These are phyloP conservation scores for Phialemonium atrogriseum DNA, from an alignment of 2,329 filamentous ascomycete genomes.

Conservation along the genomic window DNA sequence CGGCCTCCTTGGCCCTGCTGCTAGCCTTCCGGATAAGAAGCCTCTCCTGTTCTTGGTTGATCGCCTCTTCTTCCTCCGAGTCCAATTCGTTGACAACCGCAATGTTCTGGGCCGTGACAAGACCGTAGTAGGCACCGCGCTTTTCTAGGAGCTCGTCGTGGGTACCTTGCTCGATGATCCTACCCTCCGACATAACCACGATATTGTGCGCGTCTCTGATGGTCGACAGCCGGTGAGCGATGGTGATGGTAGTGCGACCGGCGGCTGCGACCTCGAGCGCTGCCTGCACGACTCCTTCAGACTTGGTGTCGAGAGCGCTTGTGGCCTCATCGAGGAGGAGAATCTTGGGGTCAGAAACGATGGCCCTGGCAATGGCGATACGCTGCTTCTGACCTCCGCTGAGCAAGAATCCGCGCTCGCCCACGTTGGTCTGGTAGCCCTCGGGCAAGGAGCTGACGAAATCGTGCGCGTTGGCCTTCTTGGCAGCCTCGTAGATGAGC, in stretches of 20 bases:
- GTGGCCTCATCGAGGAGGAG: slow-evolving; percentile 38
- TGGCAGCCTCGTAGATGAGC: background rate
- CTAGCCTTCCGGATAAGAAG: slow-evolving; percentile 42
- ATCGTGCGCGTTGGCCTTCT: slow-evolving; percentile 1
- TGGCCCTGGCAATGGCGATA: slow-evolving; percentile 30
- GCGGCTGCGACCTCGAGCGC: slow-evolving; percentile 15
- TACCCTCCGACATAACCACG: slow-evolving; percentile 45
- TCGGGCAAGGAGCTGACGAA: slow-evolving; percentile 22
- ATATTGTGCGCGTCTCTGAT: slow-evolving; percentile 49
- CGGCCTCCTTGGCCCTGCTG: slow-evolving; percentile 24
- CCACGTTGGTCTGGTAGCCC: slow-evolving; percentile 40
- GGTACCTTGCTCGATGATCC: slow-evolving; percentile 45
- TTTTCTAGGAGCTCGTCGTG: slow-evolving; percentile 43
- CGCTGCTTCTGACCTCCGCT: slow-evolving; percentile 38
- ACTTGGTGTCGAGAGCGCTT: slow-evolving; percentile 32
- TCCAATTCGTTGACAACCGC: slow-evolving; percentile 44
- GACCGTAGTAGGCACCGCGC: slow-evolving; percentile 34
- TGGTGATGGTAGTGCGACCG: slow-evolving; percentile 44
- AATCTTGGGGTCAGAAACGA: slow-evolving; percentile 31
- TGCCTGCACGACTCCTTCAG: slow-evolving; percentile 28
- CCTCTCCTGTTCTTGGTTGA: no score
- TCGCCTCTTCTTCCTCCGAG: slow-evolving; percentile 16
- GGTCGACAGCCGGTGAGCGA: slow-evolving; percentile 45
- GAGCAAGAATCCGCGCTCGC: slow-evolving; percentile 29
- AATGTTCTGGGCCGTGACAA: slow-evolving; percentile 27